Base-by-base conservation (phyloP, 345 rosid species). In the Eucalyptus melliodora region DNA sequence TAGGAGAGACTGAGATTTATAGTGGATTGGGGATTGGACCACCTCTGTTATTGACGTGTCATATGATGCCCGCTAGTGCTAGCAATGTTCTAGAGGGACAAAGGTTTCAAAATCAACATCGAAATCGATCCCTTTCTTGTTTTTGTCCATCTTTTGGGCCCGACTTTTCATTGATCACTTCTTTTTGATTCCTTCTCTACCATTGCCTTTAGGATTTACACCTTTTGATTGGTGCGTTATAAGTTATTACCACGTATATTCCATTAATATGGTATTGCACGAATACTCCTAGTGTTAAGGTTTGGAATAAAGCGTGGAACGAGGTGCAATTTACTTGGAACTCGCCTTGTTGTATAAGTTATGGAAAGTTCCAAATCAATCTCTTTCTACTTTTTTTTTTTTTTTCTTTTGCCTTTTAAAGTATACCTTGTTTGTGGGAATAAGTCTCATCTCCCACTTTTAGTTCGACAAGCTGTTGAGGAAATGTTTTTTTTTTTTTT, bases 201-300 rank as follows among this genome's bases (percentile, higher is more conserved):
- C 6, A 5, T 69, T 11, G 17, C 44, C 23, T 69, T 67, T 34
- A 9, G 7, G 11, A 69, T 34, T 34, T 17, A 1, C 8, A 6
- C 44, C 42, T 34, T 17, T 34, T 16, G 26, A 69, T 69, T 16
- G 40, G 13, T 17, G 44, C 13, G 44, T 17, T 69, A 31, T 16
- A 34, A 69, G 7, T 34, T 34, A 69, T 34, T 34, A 8, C 12
- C 21, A 31, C 24, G 11, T 69, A 10, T 69, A 53, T 69, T 34
- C 81, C 44, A 51, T 16, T 34, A 5, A 6, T 5, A 72, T 1
- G 27, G 4, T 17, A 37, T 7, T 4, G 2, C 4, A 5, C 0
- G 9, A 77, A 19, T 77, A 42, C 14, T 19, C 26, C 45, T 5
- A 17, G 27, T 37, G 4, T 72, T 19, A 11, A 72, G 44, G 27